phyloP scores from a whole-genome alignment of 306 rosid genomes.

The Casuarina glauca region DNA sequence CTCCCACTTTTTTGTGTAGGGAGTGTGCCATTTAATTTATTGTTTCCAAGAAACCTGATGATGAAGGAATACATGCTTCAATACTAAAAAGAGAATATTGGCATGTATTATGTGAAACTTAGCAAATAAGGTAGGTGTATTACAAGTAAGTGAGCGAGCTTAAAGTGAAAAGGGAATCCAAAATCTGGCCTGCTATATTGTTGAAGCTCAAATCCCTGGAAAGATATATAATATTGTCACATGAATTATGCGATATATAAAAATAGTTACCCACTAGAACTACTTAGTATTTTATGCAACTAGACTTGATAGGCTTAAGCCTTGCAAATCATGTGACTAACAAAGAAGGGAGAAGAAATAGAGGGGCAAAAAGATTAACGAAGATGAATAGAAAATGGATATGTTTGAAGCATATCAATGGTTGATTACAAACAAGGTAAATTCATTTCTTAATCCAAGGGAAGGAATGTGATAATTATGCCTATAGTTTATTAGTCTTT shows the following conservation, averaged over 20 bases:
- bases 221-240: slow-evolving; percentile 7
- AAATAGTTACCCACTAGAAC: not conserved
- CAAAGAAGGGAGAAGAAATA: not conserved
- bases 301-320: not conserved
- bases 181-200: slow-evolving; percentile 57
- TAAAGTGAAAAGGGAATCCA: slow-evolving; percentile 64
- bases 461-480: no score
- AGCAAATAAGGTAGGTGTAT: slow-evolving; percentile 22
- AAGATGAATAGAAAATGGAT: not conserved
- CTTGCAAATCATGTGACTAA: not conserved
- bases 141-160: slow-evolving; percentile 61
- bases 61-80: no score
- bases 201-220: slow-evolving; percentile 21
- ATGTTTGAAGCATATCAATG: no score
- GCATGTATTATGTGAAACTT: no score
- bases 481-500: no score
- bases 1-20: no score
- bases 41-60: no score
- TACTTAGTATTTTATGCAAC: not conserved
- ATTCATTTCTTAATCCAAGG: no score
- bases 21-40: no score
- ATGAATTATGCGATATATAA: not conserved
- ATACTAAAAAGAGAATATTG: no score
- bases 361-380: not conserved
- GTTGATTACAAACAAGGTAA: no score